These are phyloP conservation scores for Jacaranda copaia DNA, from an alignment of 257 asterid species.

Conservation along the genomic window DNA sequence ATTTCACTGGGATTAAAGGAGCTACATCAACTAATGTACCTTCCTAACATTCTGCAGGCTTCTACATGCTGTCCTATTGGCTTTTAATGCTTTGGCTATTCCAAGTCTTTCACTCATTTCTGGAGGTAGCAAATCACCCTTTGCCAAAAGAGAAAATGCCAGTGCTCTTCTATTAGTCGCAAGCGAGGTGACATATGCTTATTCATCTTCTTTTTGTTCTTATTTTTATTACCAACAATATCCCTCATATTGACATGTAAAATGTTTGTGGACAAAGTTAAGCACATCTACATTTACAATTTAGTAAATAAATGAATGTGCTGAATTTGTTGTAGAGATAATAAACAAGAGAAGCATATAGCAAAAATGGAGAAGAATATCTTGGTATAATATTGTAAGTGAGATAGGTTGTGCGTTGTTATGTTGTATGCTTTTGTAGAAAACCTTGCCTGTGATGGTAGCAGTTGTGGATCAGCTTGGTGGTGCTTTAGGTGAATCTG, in stretches of 20 bases:
- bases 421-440: conserved; percentile 48
- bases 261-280: background rate
- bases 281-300: background rate
- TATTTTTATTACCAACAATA: background rate
- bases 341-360: background rate
- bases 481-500: conserved; percentile 90
- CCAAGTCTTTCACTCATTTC: conserved; percentile 54
- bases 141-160: conserved; percentile 70
- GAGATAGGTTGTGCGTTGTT: background rate
- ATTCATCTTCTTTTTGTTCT: background rate
- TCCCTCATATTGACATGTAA: background rate
- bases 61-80: conserved; percentile 68
- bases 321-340: background rate
- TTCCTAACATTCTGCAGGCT: conserved; percentile 57
- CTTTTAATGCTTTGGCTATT: conserved; percentile 68
- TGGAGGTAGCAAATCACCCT: conserved; percentile 66
- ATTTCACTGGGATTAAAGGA: background rate
- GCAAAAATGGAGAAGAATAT: background rate
- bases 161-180: conserved; percentile 81
- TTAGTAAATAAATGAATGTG: background rate
- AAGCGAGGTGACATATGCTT: conserved; percentile 73
- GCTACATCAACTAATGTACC: conserved; percentile 34
- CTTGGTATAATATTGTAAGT: background rate
- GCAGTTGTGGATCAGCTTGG: conserved; percentile 99
- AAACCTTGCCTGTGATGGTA: conserved; percentile 94